Evolutionary conservation across 805 yeast genomes (phyloP).

Genomic region (Teunomyces atbi): DNA sequence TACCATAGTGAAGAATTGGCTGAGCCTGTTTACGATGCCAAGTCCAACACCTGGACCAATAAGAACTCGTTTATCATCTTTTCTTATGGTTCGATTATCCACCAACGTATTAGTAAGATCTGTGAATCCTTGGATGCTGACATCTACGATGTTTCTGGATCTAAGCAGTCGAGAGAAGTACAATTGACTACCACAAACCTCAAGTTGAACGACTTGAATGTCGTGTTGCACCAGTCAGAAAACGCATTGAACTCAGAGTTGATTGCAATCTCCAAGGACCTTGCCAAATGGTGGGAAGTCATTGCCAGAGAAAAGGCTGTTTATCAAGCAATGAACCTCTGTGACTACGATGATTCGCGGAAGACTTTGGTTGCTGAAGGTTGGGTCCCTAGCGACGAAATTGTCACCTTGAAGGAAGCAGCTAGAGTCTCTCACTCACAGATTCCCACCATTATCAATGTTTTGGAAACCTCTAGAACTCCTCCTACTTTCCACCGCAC

Average conservation of each 20-base stretch:
- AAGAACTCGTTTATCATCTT: conserved; percentile 86
- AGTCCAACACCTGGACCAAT: conserved; percentile 53
- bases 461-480: conserved; percentile 59
- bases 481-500: conserved; percentile 74
- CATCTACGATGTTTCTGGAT: conserved; percentile 57
- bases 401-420: conserved; percentile 61
- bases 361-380: conserved; percentile 92
- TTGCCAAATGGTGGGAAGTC: conserved; percentile 64
- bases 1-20: conserved; percentile 71
- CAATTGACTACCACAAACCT: conserved; percentile 27
- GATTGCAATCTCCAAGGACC: conserved; percentile 69
- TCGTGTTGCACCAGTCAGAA: conserved; percentile 46
- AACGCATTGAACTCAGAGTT: conserved; percentile 75
- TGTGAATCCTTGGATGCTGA: conserved; percentile 89
- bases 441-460: conserved; percentile 52
- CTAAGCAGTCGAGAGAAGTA: conserved; percentile 25
- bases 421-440: conserved; percentile 60
- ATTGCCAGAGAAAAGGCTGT: conserved; percentile 78
- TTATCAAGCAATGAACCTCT: conserved; percentile 71
- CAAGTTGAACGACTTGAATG: conserved; percentile 32
- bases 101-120: conserved; percentile 72
- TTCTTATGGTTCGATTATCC: conserved; percentile 81
- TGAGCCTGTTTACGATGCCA: conserved; percentile 64
- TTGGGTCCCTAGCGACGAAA: conserved; percentile 86
- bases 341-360: conserved; percentile 80